These are phyloP conservation scores for Phytopythium oedochilum DNA, from an alignment of 352 stramenopile genomes.

Conservation along the genomic window DNA sequence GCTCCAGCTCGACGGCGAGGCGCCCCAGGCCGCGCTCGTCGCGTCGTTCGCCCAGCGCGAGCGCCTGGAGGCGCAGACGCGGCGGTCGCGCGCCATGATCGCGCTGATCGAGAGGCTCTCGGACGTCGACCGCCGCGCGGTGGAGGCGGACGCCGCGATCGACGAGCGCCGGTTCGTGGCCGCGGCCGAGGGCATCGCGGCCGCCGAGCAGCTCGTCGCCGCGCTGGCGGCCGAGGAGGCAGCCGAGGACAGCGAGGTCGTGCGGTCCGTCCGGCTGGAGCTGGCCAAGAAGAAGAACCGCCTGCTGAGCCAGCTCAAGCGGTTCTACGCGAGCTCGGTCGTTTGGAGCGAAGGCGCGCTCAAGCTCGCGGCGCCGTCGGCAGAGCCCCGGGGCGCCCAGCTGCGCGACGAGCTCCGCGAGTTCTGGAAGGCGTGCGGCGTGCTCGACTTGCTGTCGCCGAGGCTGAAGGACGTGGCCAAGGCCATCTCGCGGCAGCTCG, in stretches of 20 bases:
- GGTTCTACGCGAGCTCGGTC: conserved; percentile 33
- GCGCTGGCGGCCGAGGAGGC: conserved; percentile 15
- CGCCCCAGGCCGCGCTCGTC: conserved; percentile 37
- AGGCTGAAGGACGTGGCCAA: conserved; percentile 59
- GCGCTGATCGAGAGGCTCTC: conserved; percentile 64
- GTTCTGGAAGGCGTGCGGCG: conserved; percentile 58
- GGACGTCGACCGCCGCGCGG: conserved; percentile 43
- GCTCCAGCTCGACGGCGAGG: conserved; percentile 37
- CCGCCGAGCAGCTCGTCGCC: conserved; percentile 29
- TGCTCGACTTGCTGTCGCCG: conserved; percentile 33
- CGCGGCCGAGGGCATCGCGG: conserved; percentile 32
- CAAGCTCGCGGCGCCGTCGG: conserved; percentile 13
- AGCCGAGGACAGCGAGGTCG: conserved; percentile 21
- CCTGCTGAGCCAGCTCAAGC: conserved; percentile 39
- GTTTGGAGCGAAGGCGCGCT: conserved; percentile 38
- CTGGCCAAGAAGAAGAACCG: conserved; percentile 50
- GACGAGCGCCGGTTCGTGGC: conserved; percentile 38
- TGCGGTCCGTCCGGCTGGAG: conserved; percentile 39
- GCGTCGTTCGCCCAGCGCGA: conserved; percentile 55
- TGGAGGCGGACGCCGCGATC: conserved; percentile 42
- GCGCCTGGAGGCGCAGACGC: conserved; percentile 49
- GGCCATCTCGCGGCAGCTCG: conserved; percentile 32
- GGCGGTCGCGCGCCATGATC: conserved; percentile 59
- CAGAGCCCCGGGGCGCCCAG: background rate
- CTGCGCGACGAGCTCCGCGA: conserved; percentile 18